phyloP scores from a whole-genome alignment of 225 moss, liverwort and hornwort genomes.

The Antitrichia curtipendula region DNA sequence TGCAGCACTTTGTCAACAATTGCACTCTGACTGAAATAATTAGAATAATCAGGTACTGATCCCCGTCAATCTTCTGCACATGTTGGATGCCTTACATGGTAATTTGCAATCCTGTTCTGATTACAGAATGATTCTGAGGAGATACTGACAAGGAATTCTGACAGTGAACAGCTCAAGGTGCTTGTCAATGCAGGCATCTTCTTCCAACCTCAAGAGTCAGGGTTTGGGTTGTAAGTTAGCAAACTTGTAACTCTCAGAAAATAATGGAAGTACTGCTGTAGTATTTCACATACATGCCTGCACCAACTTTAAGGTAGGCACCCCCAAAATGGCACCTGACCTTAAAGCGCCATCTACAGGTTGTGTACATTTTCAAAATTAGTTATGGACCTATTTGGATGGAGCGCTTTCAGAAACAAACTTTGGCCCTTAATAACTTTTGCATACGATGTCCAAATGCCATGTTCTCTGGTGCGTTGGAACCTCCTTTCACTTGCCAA shows the following conservation, averaged over 20 bases:
- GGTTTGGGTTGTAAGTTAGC: background rate
- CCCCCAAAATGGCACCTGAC: no score
- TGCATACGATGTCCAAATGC: no score
- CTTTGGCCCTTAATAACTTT: no score
- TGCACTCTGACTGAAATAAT: background rate
- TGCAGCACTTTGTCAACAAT: background rate
- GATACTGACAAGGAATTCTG: background rate
- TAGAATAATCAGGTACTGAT: background rate
- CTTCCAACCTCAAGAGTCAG: background rate
- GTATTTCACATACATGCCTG: background rate
- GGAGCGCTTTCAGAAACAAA: no score
- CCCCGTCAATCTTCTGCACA: background rate
- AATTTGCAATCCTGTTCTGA: conserved; percentile 1
- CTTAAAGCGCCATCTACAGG: no score
- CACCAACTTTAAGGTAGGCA: no score
- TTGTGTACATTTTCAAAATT: no score
- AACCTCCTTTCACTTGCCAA: no score
- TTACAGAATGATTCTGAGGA: background rate
- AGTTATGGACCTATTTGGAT: no score
- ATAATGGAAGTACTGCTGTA: background rate
- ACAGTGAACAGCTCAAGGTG: background rate
- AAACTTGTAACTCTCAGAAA: background rate
- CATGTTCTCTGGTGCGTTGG: no score
- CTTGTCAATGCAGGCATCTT: background rate
- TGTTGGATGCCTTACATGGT: conserved; percentile 2